A percentile compares a stretch with the other conserved stretches of the same genome.
These are phyloP conservation scores for Phlyctochytrium planicorne DNA, from an alignment of 192 early-diverging fungal species.

Conservation along the genomic window DNA sequence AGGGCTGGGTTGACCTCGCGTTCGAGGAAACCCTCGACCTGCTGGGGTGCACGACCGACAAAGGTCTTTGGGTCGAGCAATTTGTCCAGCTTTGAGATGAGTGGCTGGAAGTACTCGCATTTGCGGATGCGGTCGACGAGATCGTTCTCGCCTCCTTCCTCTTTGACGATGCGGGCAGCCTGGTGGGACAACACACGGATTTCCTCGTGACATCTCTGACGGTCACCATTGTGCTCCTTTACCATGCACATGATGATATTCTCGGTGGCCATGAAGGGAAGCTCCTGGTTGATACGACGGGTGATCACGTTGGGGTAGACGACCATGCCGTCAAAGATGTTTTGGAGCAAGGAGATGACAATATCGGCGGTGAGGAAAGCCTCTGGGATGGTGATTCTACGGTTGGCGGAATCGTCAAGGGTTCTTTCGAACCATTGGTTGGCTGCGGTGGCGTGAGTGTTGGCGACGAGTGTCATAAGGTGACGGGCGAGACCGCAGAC, in stretches of 20 bases:
- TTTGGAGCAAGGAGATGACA: conserved; percentile 89
- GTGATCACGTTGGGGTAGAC: conserved; percentile 95
- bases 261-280: conserved; percentile 99
- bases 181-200: conserved; percentile 94
- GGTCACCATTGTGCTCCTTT: conserved; percentile 84
- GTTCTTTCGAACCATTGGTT: conserved; percentile 98
- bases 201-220: conserved; percentile 95
- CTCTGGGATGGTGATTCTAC: conserved; percentile 93
- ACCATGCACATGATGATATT: conserved; percentile 99
- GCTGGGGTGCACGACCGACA: conserved; percentile 90
- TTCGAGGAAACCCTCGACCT: conserved; percentile 82
- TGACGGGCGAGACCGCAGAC: conserved; percentile 95
- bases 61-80: conserved; percentile 90
- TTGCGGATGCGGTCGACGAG: conserved; percentile 86
- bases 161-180: conserved; percentile 89
- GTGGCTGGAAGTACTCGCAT: conserved; percentile 83
- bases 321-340: conserved; percentile 96
- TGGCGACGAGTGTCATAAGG: conserved; percentile 84
- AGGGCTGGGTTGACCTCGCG: conserved; percentile 82
- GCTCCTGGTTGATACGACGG: conserved; percentile 86
- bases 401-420: conserved; percentile 95
- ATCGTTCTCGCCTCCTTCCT: conserved; percentile 91
- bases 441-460: conserved; percentile 85
- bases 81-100: conserved; percentile 62
- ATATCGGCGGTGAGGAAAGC: conserved; percentile 97